phyloP scores from a whole-genome alignment of 169 alveolate species.

The Eimeria tenella region DNA sequence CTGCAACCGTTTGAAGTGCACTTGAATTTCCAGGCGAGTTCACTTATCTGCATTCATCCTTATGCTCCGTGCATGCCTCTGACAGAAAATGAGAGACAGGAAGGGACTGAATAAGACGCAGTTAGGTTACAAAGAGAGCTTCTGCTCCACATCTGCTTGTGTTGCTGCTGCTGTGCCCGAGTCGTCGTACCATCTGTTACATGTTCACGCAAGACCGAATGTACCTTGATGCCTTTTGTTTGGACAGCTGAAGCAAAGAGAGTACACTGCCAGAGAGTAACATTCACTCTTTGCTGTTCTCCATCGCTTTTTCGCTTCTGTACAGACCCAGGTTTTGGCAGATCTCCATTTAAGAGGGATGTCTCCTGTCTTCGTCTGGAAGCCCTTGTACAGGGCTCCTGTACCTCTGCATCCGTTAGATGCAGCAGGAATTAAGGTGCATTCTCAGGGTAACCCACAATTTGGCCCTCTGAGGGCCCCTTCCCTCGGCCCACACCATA shows the following conservation, averaged over 20 bases:
- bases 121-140: no score
- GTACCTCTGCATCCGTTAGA: conserved; percentile 45
- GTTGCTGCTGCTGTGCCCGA: no score
- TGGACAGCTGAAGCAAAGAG: neutral
- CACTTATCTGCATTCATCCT: neutral
- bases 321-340: conserved; percentile 66
- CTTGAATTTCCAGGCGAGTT: conserved; percentile 38
- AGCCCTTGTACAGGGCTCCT: conserved; percentile 59
- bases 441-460: neutral
- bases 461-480: neutral
- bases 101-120: no score
- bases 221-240: no score
- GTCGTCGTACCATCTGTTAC: no score
- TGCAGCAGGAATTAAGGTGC: conserved; percentile 34
- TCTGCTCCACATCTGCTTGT: no score
- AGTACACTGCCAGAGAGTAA: neutral
- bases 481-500: neutral
- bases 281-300: neutral
- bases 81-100: no score
- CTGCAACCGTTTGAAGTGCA: conserved; percentile 77
- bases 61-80: no score
- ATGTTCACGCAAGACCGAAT: no score
- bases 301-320: neutral
- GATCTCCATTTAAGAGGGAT: conserved; percentile 70
- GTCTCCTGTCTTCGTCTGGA: conserved; percentile 52